Percentiles rank a stretch among this genome's conserved stretches.
These are phyloP conservation scores for Mortierella hygrophila DNA, from an alignment of 192 early-diverging fungal species.

Conservation along the genomic window DNA sequence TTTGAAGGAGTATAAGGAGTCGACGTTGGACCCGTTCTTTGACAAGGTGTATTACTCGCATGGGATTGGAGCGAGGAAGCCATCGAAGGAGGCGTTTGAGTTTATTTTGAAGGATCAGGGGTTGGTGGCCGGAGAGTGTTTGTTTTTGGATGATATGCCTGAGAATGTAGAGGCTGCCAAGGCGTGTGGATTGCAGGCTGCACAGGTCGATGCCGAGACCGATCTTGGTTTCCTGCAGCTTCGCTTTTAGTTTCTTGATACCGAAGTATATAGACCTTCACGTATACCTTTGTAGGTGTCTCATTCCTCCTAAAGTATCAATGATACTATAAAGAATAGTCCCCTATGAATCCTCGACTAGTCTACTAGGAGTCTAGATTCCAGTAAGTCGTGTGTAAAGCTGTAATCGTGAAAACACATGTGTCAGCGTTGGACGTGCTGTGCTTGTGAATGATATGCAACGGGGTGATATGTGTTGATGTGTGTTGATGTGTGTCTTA, in stretches of 20 bases:
- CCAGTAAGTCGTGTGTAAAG: too few species aligned
- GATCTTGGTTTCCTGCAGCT: conserved; percentile 48
- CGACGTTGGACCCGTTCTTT: conserved; percentile 35
- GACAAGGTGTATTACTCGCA: conserved; percentile 53
- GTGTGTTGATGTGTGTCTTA: too few species aligned
- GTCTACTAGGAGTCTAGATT: too few species aligned
- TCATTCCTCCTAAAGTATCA: too few species aligned
- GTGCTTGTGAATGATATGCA: too few species aligned
- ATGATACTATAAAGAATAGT: too few species aligned
- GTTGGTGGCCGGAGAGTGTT: conserved; percentile 21
- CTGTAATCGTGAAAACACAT: too few species aligned
- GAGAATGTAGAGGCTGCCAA: conserved; percentile 53
- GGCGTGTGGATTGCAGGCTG: conserved; percentile 44
- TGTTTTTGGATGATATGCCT: conserved; percentile 52
- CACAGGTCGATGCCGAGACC: conserved; percentile 49
- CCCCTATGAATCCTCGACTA: too few species aligned
- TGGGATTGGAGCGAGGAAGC: conserved; percentile 39
- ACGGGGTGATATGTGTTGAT: too few species aligned
- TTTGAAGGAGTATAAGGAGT: conserved; percentile 31
- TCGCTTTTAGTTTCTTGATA: conserved; percentile 19
- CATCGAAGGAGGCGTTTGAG: conserved; percentile 48
- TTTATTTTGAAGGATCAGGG: conserved; percentile 39
- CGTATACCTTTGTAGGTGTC: background rate
- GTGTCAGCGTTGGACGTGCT: too few species aligned
- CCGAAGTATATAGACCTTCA: background rate